Evolutionary conservation across 441 rosid genomes (phyloP), one percentile per base, ranked within the genome.

Genomic region (Metrosideros polymorpha): DNA sequence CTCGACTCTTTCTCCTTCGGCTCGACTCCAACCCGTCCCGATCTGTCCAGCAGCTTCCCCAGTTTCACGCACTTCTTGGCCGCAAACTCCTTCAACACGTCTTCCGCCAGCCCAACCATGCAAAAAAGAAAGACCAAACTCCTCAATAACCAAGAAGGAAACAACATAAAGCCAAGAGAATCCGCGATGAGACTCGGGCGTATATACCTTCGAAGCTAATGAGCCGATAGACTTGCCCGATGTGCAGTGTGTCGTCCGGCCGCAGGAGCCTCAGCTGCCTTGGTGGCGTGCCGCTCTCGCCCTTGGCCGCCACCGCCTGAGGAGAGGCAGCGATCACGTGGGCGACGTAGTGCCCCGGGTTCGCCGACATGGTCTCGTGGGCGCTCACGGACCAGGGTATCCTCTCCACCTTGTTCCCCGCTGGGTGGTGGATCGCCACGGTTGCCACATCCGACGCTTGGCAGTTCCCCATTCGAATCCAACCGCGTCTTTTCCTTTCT

Each of bases 381-480:
- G 98, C 99, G 18, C 91, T 92, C 10, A 97, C 93, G 14, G 98
- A 95, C 94, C 95, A 93, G 85, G 95, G 94, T 86, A 97, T 88
- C 92, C 95, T 91, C 86, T 97, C 93, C 85, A 94, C 87, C 90
- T 92, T 93, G 93, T 91, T 93, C 76, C 92, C 96, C 15, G 97
- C 94, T 22, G 98, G 96, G 83, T 94, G 98, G 42, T 95, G 97
- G 84, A 97, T 95, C 86, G 94, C 89, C 82, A 95, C 96, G 27
- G 97, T 93, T 47, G 97, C 98, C 85, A 93, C 97, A 86, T 97
- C 98, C 18, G 95, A 96, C 84, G 98, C 96, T 90, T 97, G 99
- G 89, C 99, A 97, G 84, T 97, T 97, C 83, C 99, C 99, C 99
- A 96, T 96, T 75, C 42, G 83, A 24, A 51, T 22, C 13, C 30